Conservation (phyloP, 768 basidiomycete genomes). For the Rhodotorula toruloides region DNA sequence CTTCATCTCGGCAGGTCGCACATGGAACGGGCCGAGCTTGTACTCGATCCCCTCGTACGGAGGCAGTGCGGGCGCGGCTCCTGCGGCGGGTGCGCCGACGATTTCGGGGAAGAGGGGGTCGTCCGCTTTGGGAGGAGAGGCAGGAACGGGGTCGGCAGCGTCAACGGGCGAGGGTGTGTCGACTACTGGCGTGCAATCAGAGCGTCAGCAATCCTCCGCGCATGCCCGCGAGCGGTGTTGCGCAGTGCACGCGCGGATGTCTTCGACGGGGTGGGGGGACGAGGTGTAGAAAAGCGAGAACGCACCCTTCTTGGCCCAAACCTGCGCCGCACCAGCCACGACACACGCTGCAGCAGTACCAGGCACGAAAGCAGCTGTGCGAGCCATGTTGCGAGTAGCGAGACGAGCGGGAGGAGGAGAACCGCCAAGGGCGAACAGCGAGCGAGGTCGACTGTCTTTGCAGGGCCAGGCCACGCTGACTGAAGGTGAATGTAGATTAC, state of each 20-base stretch:
- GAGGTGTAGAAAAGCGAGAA: no score
- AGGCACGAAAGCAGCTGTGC: not conserved
- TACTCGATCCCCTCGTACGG: constrained; percentile 1
- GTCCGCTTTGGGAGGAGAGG: not conserved
- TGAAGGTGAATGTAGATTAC: no score
- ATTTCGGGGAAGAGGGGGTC: not conserved
- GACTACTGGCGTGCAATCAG: not conserved
- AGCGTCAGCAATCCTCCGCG: no score
- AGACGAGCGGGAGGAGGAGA: not conserved
- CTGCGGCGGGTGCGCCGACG: not conserved
- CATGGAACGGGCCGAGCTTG: constrained; percentile 7
- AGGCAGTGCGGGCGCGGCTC: not conserved
- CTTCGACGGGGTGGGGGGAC: not conserved
- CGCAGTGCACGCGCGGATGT: not conserved
- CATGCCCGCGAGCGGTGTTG: not conserved
- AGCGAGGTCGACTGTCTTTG: no score
- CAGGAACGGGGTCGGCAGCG: constrained; percentile 2
- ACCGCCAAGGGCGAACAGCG: not conserved
- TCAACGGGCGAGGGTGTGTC: not conserved
- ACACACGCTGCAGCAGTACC: not conserved
- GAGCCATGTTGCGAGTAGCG: no score
- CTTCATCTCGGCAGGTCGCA: constrained; percentile 13
- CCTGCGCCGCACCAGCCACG: not conserved
- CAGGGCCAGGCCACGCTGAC: no score
- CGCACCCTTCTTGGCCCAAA: not conserved